Evolutionary conservation across 768 basidiomycete genomes (phyloP), one percentile per base, ranked within the genome.

Genomic region (Harrya chromipes): DNA sequence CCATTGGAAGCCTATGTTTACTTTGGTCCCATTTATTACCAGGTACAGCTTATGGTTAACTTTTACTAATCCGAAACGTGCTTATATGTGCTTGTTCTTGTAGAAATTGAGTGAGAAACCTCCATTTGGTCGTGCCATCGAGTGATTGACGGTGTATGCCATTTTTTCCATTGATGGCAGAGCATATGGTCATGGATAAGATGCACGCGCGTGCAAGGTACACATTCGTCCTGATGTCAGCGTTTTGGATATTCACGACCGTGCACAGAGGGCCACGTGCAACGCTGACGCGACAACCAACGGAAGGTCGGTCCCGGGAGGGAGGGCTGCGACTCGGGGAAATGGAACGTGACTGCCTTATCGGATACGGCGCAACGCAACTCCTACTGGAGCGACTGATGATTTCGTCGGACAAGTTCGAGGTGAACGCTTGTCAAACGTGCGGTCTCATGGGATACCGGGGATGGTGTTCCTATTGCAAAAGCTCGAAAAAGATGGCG

Each of bases 121-220:
- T 41, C 38, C 51, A 21, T 16, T 17, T 14, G 20, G 38, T 26
- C 43, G 40, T 46, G 40, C 19, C 42, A 43, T 46, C 6, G 43
- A 33, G 35, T 43, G 34, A 47, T 41, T 57, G n/a, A 60, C 56
- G 48, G 59, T 33, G 14, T 29, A 29, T 29, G 14, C 14, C 33
- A 4, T 33, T 33, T 7, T 33, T 46, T 19, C 51, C 56, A 52
- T 46, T 20, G 50, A 20, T 34, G 43, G 35, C 57, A 89, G 85
- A 94, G 75, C 94, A 95, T 73, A 98, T 98, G 95, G 95, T 98
- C 43, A 89, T 97, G 86, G 97, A 99, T 78, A 99, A 99, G 77
- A 99, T 99, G 97, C 97, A 99, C 61, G 97, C 97, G 57, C 86
- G 97, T 50, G 94, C 97, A 43, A 87, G 92, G 91, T 86, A 67